phyloP scores from a whole-genome alignment of 768 basidiomycete species.

The Termitomyces titanicus region DNA sequence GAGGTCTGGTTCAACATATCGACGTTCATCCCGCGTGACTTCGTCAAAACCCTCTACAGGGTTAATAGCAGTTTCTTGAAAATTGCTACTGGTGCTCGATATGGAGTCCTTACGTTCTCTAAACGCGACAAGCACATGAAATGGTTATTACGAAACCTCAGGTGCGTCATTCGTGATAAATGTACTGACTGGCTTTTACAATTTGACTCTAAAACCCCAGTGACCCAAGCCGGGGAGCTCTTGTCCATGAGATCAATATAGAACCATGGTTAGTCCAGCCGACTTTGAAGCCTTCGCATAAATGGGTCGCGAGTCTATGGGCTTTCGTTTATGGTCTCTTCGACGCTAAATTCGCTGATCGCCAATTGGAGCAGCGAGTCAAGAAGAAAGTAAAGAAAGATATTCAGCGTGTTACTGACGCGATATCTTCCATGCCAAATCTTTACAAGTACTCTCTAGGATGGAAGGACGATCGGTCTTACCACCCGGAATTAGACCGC shows the following conservation, averaged over 20 bases:
- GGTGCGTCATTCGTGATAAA: constrained; percentile 8
- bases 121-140: constrained; percentile 19
- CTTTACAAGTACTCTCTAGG: constrained; percentile 35
- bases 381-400: constrained; percentile 35
- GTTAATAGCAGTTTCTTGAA: constrained; percentile 19
- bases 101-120: constrained; percentile 17
- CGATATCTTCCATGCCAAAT: constrained; percentile 27
- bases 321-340: constrained; percentile 23
- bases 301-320: constrained; percentile 25
- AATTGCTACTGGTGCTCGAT: constrained; percentile 18
- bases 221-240: constrained; percentile 21
- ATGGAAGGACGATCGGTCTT: constrained; percentile 32
- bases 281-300: constrained; percentile 26
- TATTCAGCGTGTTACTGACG: constrained; percentile 26
- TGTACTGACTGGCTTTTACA: neutral
- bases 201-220: constrained; percentile 10
- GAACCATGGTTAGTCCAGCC: constrained; percentile 39
- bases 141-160: constrained; percentile 19
- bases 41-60: constrained; percentile 13
- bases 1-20: constrained; percentile 21
- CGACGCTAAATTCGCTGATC: constrained; percentile 27
- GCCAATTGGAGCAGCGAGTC: constrained; percentile 27
- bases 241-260: constrained; percentile 33
- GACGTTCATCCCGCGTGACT: constrained; percentile 15
- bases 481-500: constrained; percentile 33